Evolutionary conservation across 2,329 filamentous ascomycete species (phyloP), one percentile per base, ranked within the genome.

Genomic region (Calonectria hongkongensis): DNA sequence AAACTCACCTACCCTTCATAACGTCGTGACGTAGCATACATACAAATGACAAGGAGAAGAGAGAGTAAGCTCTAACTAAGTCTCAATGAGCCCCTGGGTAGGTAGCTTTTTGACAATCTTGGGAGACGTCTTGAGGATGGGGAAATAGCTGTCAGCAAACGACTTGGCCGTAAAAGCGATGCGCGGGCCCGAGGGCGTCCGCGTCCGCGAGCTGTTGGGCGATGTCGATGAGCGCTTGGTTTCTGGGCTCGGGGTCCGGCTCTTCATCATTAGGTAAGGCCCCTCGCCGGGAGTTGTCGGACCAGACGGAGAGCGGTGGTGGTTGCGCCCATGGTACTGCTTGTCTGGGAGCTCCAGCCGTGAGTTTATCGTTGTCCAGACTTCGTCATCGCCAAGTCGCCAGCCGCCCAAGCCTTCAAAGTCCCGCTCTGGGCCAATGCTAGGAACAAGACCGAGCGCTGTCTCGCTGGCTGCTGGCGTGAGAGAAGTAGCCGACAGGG

Each of bases 371-470:
- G 85, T 87, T 21, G 86, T 87, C 88, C 89, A 90, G 39, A 85
- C 76, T 47, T 87, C 83, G 33, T 89, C 87, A 67, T 88, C 85
- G 15, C 82, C 81, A 18, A 90, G 74, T 60, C 89, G 84, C 89
- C 90, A 92, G 3, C 90, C 90, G 21, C 90, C 90, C 2, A 92
- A 81, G 9, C 90, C 90, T 75, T 92, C 90, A 74, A 88, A 92
- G 78, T 92, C 90, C 36, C 90, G 84, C 66, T 88, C 87, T 4
- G 88, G 82, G 0, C 89, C 89, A 41, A 89, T 81, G 72, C 86
- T 88, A 9, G 88, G 86, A 16, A 86, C 82, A 18, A 90, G 77
- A 7, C 86, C 83, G 51, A 87, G 77, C 9, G 83, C 80, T 58
- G 79, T 81, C 28, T 86, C 82, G 72, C 83, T 82, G 58, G 81